Percentiles rank a stretch among this genome's conserved stretches.
These are phyloP conservation scores for Funneliformis mosseae DNA, from an alignment of 192 early-diverging fungal genomes.

Conservation along the genomic window DNA sequence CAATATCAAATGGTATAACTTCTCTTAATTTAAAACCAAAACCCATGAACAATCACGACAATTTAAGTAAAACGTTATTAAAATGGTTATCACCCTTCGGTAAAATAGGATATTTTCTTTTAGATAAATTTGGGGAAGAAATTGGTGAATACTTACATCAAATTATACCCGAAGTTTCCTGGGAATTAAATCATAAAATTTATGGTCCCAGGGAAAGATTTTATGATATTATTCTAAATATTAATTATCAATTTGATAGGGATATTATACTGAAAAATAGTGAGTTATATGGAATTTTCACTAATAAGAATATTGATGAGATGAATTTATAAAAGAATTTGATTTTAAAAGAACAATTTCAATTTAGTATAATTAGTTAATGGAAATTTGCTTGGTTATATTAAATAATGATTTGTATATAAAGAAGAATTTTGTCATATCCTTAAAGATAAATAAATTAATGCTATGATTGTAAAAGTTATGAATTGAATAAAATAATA, in stretches of 20 bases:
- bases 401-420: background rate
- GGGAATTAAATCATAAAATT: slow-evolving; percentile 15
- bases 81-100: background rate
- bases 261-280: background rate
- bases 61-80: background rate
- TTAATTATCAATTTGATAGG: slow-evolving; percentile 7
- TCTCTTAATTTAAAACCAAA: background rate
- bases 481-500: too few species aligned
- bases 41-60: background rate
- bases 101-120: background rate
- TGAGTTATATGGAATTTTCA: background rate
- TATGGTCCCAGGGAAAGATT: slow-evolving; percentile 4
- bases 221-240: slow-evolving; percentile 4
- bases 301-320: background rate
- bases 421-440: background rate
- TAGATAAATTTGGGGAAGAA: background rate
- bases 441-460: too few species aligned
- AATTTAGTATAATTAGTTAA: too few species aligned
- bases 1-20: background rate
- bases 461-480: too few species aligned
- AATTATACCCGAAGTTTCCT: background rate
- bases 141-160: background rate
- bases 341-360: background rate
- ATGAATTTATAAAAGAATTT: too few species aligned
- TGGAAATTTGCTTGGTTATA: background rate